Evolutionary conservation across 768 basidiomycete species (phyloP).

Genomic region (Termitomyces sp.): DNA sequence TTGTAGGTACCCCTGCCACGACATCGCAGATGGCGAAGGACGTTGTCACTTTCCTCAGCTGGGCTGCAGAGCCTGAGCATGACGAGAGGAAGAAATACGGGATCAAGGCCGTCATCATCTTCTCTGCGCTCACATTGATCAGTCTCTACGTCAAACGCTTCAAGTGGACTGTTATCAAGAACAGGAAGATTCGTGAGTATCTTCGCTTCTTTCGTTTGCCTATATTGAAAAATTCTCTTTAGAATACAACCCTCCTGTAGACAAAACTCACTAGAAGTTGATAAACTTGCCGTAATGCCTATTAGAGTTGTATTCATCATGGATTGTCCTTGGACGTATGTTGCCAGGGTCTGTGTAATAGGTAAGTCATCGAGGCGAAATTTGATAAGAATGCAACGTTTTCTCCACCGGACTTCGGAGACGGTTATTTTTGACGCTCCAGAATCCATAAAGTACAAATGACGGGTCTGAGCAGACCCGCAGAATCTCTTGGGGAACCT

Average conservation of each 20-base stretch:
- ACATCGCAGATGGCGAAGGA: slow-evolving; percentile 99
- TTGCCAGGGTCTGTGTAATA: neutral
- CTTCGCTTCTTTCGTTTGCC: neutral
- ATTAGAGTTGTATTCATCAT: slow-evolving; percentile 9
- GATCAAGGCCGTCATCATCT: slow-evolving; percentile 92
- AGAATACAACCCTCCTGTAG: slow-evolving; percentile 61
- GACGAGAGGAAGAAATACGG: slow-evolving; percentile 98
- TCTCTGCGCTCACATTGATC: slow-evolving; percentile 79
- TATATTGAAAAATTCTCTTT: slow-evolving; percentile 4
- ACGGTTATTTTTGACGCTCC: neutral
- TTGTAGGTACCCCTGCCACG: slow-evolving; percentile 87
- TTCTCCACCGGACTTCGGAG: too few species aligned
- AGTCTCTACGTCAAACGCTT: slow-evolving; percentile 91
- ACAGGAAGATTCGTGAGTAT: slow-evolving; percentile 83
- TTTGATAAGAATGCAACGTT: neutral
- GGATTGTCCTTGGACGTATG: neutral
- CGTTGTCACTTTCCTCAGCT: slow-evolving; percentile 90
- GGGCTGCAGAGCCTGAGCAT: slow-evolving; percentile 98
- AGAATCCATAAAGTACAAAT: too few species aligned
- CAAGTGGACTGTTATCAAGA: slow-evolving; percentile 93
- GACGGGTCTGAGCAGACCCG: too few species aligned
- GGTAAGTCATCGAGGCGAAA: neutral
- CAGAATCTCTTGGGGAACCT: neutral
- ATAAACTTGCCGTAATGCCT: slow-evolving; percentile 9
- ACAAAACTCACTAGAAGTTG: slow-evolving; percentile 52